Evolutionary conservation across 148 eudicot species (phyloP), one percentile per base, ranked within the genome.

Genomic region (Rhododendron simsii): DNA sequence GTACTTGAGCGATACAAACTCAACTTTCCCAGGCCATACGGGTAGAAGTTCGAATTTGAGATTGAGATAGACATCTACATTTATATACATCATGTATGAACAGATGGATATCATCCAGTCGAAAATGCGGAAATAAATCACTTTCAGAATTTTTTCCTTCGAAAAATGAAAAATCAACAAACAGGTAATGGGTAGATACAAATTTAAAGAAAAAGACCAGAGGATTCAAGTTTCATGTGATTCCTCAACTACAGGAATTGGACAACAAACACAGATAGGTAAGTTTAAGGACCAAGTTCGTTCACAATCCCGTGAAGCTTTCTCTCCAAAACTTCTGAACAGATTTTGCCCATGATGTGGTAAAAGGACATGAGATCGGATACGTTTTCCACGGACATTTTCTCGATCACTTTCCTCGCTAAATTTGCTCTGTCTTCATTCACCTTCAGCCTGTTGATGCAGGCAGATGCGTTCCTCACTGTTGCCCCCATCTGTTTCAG

Each of bases 401-500:
- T 94, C 41, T 82, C 94, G 85, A 96, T 93, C 6, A 95, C 76
- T 47, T 89, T 89, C 87, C 89, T 92, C 1, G 95, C 95, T n/a
- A 91, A 9, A 12, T 59, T 92, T 81, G 91, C 95, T 76, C 87
- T 91, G 61, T 92, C 93, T 23, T 90, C 93, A 23, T 90, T 88
- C 82, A 90, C 28, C 90, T 91, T 94, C 87, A 93, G 30, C 48
- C 50, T 92, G 67, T 92, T 90, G 16, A 90, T 79, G 86, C 86
- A 92, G 2, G 91, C 86, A 18, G 93, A 88, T 18, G 94, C 93
- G 59, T 93, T 96, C 86, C 96, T 94, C 73, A 94, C 95, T 0
- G 97, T 95, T 65, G 94, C 96, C 0, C 98, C 93, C 92, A 92
- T 93, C 87, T 95, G 95, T 88, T 88, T 91, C 79, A 93, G 39